Evolutionary conservation across 2,329 filamentous ascomycete species (phyloP).

Genomic region (Graphiopsis chlorocephala): DNA sequence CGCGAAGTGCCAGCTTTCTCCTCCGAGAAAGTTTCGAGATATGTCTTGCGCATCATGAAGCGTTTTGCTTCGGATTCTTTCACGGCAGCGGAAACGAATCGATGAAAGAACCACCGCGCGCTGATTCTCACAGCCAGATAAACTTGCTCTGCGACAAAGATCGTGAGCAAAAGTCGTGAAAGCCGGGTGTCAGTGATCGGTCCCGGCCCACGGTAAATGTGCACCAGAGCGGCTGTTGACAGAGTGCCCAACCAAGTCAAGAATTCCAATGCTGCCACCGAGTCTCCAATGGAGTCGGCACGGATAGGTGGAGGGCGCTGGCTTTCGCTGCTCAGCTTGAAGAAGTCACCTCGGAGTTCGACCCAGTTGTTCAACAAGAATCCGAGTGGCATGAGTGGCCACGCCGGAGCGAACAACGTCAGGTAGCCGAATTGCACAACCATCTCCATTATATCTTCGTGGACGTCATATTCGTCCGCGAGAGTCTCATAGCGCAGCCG

Average conservation of each 20-base stretch:
- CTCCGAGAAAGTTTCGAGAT: conserved; percentile 69
- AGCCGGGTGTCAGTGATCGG: conserved; percentile 58
- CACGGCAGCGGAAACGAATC: conserved; percentile 76
- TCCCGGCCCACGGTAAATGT: conserved; percentile 71
- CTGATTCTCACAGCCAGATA: conserved; percentile 73
- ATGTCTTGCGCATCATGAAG: conserved; percentile 72
- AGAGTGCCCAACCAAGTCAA: conserved; percentile 91
- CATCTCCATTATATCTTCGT: conserved; percentile 92
- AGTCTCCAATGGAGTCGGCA: conserved; percentile 90
- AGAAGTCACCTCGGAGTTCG: conserved; percentile 85
- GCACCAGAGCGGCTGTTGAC: conserved; percentile 82
- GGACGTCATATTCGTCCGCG: conserved; percentile 85
- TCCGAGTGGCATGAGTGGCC: conserved; percentile 85
- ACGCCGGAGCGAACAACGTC: conserved; percentile 85
- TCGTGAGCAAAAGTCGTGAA: conserved; percentile 76
- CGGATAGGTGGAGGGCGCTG: conserved; percentile 86
- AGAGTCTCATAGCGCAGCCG: conserved; percentile 80
- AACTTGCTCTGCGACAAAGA: conserved; percentile 84
- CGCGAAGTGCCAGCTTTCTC: conserved; percentile 38
- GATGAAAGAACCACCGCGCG: conserved; percentile 68
- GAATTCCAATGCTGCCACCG: conserved; percentile 80
- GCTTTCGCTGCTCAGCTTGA: conserved; percentile 89
- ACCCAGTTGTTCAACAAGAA: conserved; percentile 97
- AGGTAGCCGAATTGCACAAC: conserved; percentile 80
- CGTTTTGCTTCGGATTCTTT: conserved; percentile 78